Conservation (phyloP, 306 rosid genomes). For the Styphnolobium japonicum region DNA sequence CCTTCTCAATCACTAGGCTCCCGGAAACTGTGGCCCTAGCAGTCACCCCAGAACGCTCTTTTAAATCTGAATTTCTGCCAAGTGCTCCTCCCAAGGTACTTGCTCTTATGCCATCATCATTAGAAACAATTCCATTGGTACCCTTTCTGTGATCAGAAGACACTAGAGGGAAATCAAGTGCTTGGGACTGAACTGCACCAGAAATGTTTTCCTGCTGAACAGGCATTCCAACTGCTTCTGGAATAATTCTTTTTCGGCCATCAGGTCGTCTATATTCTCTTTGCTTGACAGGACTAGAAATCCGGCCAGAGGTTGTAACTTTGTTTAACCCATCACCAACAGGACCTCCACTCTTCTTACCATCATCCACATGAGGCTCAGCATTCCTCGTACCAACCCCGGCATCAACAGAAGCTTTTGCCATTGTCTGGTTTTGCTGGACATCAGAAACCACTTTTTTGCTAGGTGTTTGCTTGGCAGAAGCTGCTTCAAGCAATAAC, state of each 20-base stretch:
- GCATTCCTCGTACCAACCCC: conserved; percentile 44
- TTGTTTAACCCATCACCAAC: conserved; percentile 56
- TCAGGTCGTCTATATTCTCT: conserved; percentile 96
- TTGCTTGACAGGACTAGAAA: conserved; percentile 91
- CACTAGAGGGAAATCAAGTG: conserved; percentile 59
- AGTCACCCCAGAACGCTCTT: conserved; percentile 72
- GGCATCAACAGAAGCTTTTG: conserved; percentile 47
- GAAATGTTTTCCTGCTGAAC: conserved; percentile 70
- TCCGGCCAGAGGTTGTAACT: conserved; percentile 52
- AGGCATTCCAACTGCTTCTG: conserved; percentile 94
- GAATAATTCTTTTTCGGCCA: conserved; percentile 96
- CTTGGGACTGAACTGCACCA: conserved; percentile 50
- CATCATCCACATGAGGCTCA: conserved; percentile 58
- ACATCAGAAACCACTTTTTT: conserved; percentile 63
- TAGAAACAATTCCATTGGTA: conserved; percentile 44
- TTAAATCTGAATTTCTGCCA: conserved; percentile 53
- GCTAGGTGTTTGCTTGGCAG: conserved; percentile 65
- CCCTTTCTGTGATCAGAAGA: conserved; percentile 57
- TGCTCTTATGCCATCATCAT: conserved; percentile 52
- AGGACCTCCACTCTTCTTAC: conserved; percentile 57
- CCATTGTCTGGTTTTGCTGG: conserved; percentile 55
- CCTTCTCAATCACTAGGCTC: conserved; percentile 85
- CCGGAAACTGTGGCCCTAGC: conserved; percentile 89
- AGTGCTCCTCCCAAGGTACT: conserved; percentile 51
- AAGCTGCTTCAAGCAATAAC: conserved; percentile 88